A percentile compares a stretch with the other conserved stretches of the same genome.
Conservation (phyloP, 2,329 filamentous ascomycete genomes). For the Sclerotinia nivalis region DNA sequence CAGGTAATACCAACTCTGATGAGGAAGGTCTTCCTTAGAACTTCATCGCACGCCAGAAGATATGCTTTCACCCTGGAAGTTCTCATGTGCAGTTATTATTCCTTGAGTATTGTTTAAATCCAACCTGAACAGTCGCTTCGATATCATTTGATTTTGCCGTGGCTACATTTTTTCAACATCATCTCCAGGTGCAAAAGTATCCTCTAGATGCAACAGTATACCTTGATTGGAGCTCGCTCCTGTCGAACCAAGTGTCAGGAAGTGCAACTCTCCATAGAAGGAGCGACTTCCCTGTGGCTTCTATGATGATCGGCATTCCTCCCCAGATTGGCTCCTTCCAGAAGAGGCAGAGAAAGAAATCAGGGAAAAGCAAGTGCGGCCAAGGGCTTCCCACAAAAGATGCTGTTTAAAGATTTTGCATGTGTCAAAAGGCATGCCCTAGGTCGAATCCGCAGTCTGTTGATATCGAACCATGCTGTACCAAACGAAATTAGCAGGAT, state of each 20-base stretch:
- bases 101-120: background rate
- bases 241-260: background rate
- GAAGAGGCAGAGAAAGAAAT: too few relatives aligned
- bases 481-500: slow-evolving; percentile 4
- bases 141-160: background rate
- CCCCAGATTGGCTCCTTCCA: background rate
- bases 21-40: background rate
- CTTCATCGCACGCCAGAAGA: background rate
- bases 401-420: background rate
- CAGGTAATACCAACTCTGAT: background rate
- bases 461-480: background rate
- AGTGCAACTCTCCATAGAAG: background rate
- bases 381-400: background rate
- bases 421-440: background rate
- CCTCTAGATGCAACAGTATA: too few relatives aligned
- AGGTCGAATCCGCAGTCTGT: background rate
- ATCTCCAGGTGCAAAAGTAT: background rate
- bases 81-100: background rate
- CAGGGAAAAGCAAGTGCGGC: background rate
- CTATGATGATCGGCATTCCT: background rate
- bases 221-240: too few relatives aligned
- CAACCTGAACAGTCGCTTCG: background rate
- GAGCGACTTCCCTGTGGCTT: background rate
- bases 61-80: background rate
- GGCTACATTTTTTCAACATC: background rate